Conservation (phyloP, 345 rosid species). For the Moricandia arvensis region DNA sequence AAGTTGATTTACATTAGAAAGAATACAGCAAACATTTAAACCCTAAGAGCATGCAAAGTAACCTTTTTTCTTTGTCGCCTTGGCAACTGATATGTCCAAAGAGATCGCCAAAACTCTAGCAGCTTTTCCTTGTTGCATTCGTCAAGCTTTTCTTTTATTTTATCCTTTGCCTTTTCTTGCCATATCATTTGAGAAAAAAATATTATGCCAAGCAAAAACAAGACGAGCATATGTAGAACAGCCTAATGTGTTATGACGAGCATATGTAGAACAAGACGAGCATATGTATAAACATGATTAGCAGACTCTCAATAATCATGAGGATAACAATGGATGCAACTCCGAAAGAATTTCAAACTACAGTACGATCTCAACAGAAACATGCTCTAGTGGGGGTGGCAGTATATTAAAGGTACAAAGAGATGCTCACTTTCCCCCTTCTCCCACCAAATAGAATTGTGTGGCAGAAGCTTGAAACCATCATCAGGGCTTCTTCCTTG, state of each 20-base stretch:
- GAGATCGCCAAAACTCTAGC: constrained; percentile 81
- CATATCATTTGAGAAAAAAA: constrained; percentile 20
- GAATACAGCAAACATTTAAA: neutral
- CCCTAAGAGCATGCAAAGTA: neutral
- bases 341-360: constrained; percentile 5
- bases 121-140: constrained; percentile 82
- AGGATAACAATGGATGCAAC: neutral
- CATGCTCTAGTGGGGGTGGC: constrained; percentile 12
- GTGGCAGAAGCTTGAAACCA: constrained; percentile 74
- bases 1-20: constrained; percentile 1
- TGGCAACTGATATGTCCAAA: constrained; percentile 74
- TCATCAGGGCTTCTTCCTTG: constrained; percentile 78
- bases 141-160: constrained; percentile 79
- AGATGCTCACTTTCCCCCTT: constrained; percentile 72
- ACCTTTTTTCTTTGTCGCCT: constrained; percentile 79
- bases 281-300: constrained; percentile 18
- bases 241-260: neutral
- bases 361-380: neutral
- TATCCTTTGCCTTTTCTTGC: constrained; percentile 77
- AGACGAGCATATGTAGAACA: neutral
- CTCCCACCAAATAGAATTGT: constrained; percentile 58
- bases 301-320: neutral
- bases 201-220: neutral
- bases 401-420: constrained; percentile 7
- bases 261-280: neutral